Conservation (phyloP, 768 basidiomycete species). For the Termitomyces sp. region DNA sequence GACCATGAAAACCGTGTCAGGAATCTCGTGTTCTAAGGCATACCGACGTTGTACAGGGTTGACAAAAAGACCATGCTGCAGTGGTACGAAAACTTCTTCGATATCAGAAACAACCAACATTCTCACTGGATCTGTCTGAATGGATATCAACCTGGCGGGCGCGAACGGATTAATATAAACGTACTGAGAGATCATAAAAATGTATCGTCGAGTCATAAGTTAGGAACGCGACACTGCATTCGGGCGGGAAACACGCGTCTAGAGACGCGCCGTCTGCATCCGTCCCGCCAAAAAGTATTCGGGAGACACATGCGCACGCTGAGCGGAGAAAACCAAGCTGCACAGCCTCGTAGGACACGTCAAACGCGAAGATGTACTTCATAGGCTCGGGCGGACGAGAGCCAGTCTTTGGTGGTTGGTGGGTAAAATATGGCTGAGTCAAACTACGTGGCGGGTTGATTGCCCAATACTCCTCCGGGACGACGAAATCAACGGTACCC, state of each 20-base stretch:
- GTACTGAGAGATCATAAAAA: conserved; percentile 85
- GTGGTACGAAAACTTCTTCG: conserved; percentile 87
- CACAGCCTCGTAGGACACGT: conserved; percentile 68
- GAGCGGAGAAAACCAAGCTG: conserved; percentile 63
- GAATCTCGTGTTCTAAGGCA: conserved; percentile 14
- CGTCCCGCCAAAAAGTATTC: conserved; percentile 56
- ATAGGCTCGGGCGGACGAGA: conserved; percentile 56
- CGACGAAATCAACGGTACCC: conserved; percentile 89
- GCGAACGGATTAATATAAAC: conserved; percentile 21
- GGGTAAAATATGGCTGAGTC: conserved; percentile 45
- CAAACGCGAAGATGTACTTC: conserved; percentile 81
- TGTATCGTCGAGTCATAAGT: conserved; percentile 80
- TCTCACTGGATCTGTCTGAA: conserved; percentile 44
- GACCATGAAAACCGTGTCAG: not conserved
- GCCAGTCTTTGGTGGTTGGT: conserved; percentile 39
- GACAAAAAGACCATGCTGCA: conserved; percentile 68
- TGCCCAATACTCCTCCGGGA: conserved; percentile 84
- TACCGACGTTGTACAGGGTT: conserved; percentile 68
- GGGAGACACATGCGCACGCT: conserved; percentile 57
- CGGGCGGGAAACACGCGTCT: conserved; percentile 45
- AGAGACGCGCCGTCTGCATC: conserved; percentile 32
- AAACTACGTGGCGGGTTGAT: conserved; percentile 53
- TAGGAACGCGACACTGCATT: conserved; percentile 65
- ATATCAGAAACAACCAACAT: conserved; percentile 86
- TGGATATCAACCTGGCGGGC: conserved; percentile 14